phyloP scores from a whole-genome alignment of 352 stramenopile genomes.

The Globisporangium irregulare region DNA sequence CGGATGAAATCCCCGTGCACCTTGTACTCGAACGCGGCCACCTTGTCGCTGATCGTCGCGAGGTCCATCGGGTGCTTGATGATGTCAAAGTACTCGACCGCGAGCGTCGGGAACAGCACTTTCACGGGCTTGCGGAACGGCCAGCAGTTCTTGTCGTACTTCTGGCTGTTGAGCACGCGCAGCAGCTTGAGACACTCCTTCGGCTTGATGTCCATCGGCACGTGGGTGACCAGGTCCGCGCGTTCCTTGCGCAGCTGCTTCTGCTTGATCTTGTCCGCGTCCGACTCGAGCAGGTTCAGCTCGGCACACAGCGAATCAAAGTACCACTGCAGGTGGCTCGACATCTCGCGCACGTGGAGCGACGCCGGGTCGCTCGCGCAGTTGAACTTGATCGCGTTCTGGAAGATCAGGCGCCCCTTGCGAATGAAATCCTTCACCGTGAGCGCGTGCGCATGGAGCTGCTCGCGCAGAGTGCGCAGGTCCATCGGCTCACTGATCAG shows the following conservation, averaged over 20 bases:
- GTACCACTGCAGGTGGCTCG: conserved; percentile 75
- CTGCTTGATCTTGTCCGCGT: conserved; percentile 27
- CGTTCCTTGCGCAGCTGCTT: conserved; percentile 53
- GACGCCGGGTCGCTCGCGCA: conserved; percentile 66
- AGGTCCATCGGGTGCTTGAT: conserved; percentile 84
- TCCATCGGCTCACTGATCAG: conserved; percentile 83
- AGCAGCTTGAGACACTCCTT: conserved; percentile 82
- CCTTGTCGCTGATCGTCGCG: conserved; percentile 64
- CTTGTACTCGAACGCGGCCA: conserved; percentile 72
- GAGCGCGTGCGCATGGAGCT: conserved; percentile 55
- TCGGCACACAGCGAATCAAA: conserved; percentile 83
- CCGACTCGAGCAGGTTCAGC: conserved; percentile 33
- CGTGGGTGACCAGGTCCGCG: conserved; percentile 40
- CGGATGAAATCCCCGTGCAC: conserved; percentile 78
- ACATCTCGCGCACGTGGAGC: conserved; percentile 80
- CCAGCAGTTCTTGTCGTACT: conserved; percentile 86
- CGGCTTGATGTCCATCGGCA: conserved; percentile 73
- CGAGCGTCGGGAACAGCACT: conserved; percentile 69
- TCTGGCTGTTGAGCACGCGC: conserved; percentile 79
- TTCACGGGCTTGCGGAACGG: conserved; percentile 78
- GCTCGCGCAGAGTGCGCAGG: conserved; percentile 64
- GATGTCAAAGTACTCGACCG: conserved; percentile 77
- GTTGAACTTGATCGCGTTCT: conserved; percentile 85
- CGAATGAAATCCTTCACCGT: conserved; percentile 55
- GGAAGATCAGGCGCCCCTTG: conserved; percentile 73